Conservation (phyloP, 495 filamentous ascomycete genomes). For the Glonium stellatum region DNA sequence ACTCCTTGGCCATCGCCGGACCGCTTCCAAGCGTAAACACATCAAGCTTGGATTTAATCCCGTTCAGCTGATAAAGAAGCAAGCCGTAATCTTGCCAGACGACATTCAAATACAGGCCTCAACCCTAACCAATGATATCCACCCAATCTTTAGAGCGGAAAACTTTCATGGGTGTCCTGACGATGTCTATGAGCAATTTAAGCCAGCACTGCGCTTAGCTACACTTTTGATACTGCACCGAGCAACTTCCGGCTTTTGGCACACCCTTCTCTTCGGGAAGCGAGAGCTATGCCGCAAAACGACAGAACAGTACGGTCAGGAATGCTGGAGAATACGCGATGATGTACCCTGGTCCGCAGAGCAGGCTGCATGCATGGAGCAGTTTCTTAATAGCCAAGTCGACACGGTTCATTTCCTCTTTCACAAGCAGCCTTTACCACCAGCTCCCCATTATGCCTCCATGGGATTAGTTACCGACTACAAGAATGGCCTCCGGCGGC, state of each 20-base stretch:
- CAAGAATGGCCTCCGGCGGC: constrained; percentile 25
- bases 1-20: constrained; percentile 23
- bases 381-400: constrained; percentile 18
- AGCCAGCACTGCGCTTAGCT: constrained; percentile 28
- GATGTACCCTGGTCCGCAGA: constrained; percentile 20
- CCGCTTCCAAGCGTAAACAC: constrained; percentile 21
- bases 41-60: constrained; percentile 30
- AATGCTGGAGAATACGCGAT: constrained; percentile 24
- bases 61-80: constrained; percentile 28
- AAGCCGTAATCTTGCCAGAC: constrained; percentile 24
- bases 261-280: constrained; percentile 30
- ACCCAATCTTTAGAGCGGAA: constrained; percentile 26
- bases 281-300: constrained; percentile 16
- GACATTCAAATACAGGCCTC: constrained; percentile 4
- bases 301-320: constrained; percentile 18
- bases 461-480: constrained; percentile 30
- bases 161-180: constrained; percentile 32
- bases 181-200: constrained; percentile 29
- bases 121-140: constrained; percentile 30
- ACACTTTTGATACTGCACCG: constrained; percentile 25
- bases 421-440: constrained; percentile 21
- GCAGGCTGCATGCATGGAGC: constrained; percentile 17
- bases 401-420: constrained; percentile 30
- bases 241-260: constrained; percentile 28
- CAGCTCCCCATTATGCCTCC: constrained; percentile 23